Conservation (phyloP, 1,139 yeast genomes). For the Yamadazyma buinensis region DNA sequence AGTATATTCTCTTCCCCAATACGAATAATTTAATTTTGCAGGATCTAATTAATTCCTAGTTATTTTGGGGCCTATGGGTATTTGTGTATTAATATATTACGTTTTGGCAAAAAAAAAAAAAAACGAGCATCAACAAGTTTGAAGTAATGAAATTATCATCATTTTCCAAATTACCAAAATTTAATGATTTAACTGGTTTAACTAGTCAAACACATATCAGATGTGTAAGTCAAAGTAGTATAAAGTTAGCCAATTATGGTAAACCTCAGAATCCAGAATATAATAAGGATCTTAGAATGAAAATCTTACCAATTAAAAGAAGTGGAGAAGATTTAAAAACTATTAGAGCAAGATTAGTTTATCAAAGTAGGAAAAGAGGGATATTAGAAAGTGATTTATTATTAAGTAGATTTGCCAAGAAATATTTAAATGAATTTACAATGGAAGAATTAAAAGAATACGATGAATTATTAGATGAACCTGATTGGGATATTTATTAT, state of each 20-base stretch:
- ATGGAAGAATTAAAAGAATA: constrained; percentile 76
- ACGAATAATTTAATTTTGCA: too few species aligned
- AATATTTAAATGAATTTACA: constrained; percentile 57
- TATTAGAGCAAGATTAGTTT: constrained; percentile 80
- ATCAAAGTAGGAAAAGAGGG: constrained; percentile 94
- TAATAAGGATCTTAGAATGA: constrained; percentile 37
- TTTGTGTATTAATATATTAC: too few species aligned
- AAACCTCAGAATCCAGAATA: constrained; percentile 45
- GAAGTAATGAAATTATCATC: too few species aligned
- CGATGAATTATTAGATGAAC: constrained; percentile 80
- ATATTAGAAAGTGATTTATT: constrained; percentile 89
- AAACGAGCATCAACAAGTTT: background rate
- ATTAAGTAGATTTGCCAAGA: constrained; percentile 80
- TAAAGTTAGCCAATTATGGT: constrained; percentile 26
- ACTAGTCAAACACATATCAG: too few species aligned
- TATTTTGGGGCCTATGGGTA: too few species aligned
- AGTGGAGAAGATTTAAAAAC: constrained; percentile 69
- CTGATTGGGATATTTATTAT: constrained; percentile 98
- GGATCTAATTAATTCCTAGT: too few species aligned
- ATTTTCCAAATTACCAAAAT: too few species aligned
- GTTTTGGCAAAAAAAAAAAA: too few species aligned
- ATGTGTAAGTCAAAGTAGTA: background rate
- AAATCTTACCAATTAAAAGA: constrained; percentile 74
- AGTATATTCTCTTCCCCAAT: too few species aligned
- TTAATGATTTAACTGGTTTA: too few species aligned